phyloP scores from a whole-genome alignment of 2,329 filamentous ascomycete genomes.

The Bipolaris cookei region DNA sequence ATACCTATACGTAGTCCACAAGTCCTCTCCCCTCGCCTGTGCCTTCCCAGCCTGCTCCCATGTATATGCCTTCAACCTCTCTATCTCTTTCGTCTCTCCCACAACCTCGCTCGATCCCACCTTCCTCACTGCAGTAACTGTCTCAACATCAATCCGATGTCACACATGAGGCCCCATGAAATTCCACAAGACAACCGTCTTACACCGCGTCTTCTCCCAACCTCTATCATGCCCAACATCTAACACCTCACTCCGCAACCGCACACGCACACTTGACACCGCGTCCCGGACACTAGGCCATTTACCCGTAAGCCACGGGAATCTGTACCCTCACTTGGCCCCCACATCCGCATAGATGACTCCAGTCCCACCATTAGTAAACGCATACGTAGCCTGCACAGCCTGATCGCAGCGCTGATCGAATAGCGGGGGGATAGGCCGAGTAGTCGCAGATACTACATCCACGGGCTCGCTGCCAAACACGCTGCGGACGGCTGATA shows the following conservation, averaged over 20 bases:
- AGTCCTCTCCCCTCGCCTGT: conserved; percentile 28
- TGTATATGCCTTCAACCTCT: conserved; percentile 29
- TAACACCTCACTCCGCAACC: conserved; percentile 15
- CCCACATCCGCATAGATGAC: conserved; percentile 23
- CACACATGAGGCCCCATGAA: conserved; percentile 32
- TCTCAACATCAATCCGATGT: conserved; percentile 31
- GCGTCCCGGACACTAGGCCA: conserved; percentile 24
- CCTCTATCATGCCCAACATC: conserved; percentile 9
- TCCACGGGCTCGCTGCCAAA: conserved; percentile 38
- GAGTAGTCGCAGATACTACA: conserved; percentile 23
- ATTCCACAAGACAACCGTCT: conserved; percentile 20
- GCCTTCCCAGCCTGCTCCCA: conserved; percentile 42
- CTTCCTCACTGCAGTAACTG: conserved; percentile 5
- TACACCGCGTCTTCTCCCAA: conserved; percentile 15
- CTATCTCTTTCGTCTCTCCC: conserved; percentile 13
- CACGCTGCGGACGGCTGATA: conserved; percentile 38
- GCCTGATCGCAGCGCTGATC: conserved; percentile 31
- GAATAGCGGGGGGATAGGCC: conserved; percentile 12
- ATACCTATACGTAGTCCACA: conserved; percentile 47
- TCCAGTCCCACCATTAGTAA: conserved; percentile 29
- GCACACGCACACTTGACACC: conserved; percentile 20
- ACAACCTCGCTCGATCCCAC: conserved; percentile 11
- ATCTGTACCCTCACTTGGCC: conserved; percentile 26
- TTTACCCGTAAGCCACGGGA: conserved; percentile 27
- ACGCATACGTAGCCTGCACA: conserved; percentile 29